These are phyloP conservation scores for Dipteronia sinensis DNA, from an alignment of 345 rosid species.

Conservation along the genomic window DNA sequence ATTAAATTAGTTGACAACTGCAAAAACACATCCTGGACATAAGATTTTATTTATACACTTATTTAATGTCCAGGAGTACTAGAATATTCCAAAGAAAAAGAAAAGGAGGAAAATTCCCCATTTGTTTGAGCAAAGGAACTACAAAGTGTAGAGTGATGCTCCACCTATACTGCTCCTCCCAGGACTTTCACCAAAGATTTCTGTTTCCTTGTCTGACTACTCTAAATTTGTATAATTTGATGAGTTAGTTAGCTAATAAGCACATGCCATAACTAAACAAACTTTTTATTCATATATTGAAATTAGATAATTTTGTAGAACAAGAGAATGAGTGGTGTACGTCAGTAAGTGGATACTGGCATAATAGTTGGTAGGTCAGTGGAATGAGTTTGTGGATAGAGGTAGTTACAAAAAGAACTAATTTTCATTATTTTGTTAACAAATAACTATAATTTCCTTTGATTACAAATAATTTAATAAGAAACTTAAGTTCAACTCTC, in stretches of 20 bases:
- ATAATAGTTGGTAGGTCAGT: background rate
- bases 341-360: background rate
- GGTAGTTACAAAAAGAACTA: too few relatives aligned
- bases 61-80: background rate
- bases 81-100: background rate
- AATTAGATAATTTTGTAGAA: background rate
- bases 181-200: background rate
- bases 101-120: background rate
- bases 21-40: background rate
- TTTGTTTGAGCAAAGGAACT: background rate
- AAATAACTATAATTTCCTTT: too few relatives aligned
- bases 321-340: background rate
- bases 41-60: background rate
- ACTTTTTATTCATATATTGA: background rate
- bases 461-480: too few relatives aligned
- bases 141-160: background rate
- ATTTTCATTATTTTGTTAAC: too few relatives aligned
- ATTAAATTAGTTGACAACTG: background rate
- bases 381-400: too few relatives aligned
- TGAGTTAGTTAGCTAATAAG: background rate
- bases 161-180: background rate
- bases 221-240: background rate
- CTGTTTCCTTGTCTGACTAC: background rate
- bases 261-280: background rate
- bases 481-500: too few relatives aligned